phyloP scores from a whole-genome alignment of 2,329 filamentous ascomycete species.

The Neurospora sp. region DNA sequence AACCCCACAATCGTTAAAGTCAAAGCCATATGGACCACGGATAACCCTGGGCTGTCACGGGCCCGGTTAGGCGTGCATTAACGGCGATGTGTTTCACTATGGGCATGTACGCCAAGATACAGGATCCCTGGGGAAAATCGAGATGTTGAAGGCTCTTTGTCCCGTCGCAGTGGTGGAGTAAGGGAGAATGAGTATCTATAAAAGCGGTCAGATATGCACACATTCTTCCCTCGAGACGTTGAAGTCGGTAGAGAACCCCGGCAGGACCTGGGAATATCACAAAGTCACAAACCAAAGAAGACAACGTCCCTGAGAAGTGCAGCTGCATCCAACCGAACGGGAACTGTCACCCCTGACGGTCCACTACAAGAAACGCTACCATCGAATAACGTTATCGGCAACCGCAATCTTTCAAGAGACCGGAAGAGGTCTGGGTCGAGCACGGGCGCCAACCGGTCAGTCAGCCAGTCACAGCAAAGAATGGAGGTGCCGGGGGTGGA shows the following conservation, averaged over 20 bases:
- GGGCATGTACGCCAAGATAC: conserved; percentile 6
- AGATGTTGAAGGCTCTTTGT: background rate
- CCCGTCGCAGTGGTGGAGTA: background rate
- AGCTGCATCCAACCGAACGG: background rate
- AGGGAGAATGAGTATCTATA: background rate
- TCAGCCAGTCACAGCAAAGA: background rate
- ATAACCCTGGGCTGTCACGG: background rate
- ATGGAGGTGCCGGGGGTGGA: background rate
- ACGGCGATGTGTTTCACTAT: conserved; percentile 8
- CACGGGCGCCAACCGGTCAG: background rate
- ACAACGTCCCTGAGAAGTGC: background rate
- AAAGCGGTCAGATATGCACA: background rate
- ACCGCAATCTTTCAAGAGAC: background rate
- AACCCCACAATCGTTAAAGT: conserved; percentile 1
- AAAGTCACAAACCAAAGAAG: background rate
- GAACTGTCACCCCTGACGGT: background rate
- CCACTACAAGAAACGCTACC: background rate
- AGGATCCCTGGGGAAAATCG: background rate
- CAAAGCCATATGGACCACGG: background rate
- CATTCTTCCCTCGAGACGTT: background rate
- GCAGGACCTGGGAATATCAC: background rate
- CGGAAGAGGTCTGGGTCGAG: background rate
- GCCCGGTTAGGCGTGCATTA: background rate
- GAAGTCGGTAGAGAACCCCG: background rate
- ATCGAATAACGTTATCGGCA: background rate